Conservation (phyloP, 2,329 filamentous ascomycete species). For the Teratosphaeria destructans region DNA sequence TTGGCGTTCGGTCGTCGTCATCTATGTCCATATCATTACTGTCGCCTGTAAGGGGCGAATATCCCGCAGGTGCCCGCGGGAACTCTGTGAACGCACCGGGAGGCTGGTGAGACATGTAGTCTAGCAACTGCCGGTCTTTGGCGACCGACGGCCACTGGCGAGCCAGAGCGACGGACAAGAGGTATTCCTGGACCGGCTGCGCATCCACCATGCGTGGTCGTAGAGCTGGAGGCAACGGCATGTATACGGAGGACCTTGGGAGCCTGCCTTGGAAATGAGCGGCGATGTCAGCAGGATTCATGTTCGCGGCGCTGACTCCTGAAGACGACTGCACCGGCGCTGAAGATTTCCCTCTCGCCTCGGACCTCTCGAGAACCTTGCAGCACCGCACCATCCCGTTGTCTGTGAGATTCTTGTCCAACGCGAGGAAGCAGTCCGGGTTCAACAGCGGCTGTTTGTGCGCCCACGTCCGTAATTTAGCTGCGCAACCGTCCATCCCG, state of each 20-base stretch:
- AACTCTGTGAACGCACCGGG: neutral
- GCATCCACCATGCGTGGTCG: neutral
- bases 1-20: neutral
- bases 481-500: neutral
- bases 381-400: neutral
- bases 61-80: neutral
- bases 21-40: neutral
- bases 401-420: neutral
- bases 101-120: neutral
- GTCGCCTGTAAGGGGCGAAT: neutral
- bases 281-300: neutral
- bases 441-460: neutral
- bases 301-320: neutral
- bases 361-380: neutral
- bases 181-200: neutral
- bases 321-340: neutral
- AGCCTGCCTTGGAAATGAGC: neutral
- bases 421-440: neutral
- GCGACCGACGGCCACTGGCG: neutral
- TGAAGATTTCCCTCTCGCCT: neutral
- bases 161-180: neutral
- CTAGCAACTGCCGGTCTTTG: neutral
- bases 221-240: neutral
- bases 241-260: neutral
- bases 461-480: neutral